Percentiles rank a stretch among this genome's conserved stretches.
These are phyloP conservation scores for Saposhnikovia divaricata DNA, from an alignment of 129 eudicot species.

Conservation along the genomic window DNA sequence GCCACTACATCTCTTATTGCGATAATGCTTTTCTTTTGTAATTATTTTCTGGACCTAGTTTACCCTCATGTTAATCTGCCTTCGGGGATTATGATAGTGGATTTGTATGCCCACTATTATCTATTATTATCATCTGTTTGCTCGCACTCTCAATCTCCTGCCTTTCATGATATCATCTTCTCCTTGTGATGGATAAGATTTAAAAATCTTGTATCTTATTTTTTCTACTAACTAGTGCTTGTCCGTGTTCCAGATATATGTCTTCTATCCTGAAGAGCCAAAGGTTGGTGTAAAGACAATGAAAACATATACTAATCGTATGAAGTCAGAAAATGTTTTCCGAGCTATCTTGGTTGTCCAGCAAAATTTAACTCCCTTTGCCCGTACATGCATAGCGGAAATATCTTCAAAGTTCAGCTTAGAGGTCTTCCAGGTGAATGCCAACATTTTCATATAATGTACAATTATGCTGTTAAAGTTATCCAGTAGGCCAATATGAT, in stretches of 20 bases:
- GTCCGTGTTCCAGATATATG: conserved; percentile 47
- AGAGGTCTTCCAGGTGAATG: conserved; percentile 80
- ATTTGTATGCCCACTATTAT: not conserved
- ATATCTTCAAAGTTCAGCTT: conserved; percentile 65
- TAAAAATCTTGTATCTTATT: not conserved
- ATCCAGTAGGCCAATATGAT: not conserved
- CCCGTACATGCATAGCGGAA: conserved; percentile 64
- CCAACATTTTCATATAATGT: not conserved
- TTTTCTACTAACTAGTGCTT: not conserved
- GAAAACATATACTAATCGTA: conserved; percentile 62
- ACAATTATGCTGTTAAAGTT: not conserved
- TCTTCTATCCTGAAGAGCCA: conserved; percentile 82
- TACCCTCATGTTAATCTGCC: not conserved
- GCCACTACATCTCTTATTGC: not conserved
- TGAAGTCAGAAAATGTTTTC: conserved; percentile 78
- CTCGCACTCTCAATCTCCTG: not conserved
- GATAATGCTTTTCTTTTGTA: not conserved
- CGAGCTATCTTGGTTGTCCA: conserved; percentile 84
- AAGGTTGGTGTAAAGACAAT: conserved; percentile 91
- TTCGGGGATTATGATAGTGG: not conserved
- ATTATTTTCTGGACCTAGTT: not conserved
- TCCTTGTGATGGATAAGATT: not conserved
- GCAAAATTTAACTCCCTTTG: conserved; percentile 74
- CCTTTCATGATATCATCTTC: not conserved
- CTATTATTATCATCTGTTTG: not conserved